Conservation (phyloP, 495 filamentous ascomycete species). For the Penicillium steckii region DNA sequence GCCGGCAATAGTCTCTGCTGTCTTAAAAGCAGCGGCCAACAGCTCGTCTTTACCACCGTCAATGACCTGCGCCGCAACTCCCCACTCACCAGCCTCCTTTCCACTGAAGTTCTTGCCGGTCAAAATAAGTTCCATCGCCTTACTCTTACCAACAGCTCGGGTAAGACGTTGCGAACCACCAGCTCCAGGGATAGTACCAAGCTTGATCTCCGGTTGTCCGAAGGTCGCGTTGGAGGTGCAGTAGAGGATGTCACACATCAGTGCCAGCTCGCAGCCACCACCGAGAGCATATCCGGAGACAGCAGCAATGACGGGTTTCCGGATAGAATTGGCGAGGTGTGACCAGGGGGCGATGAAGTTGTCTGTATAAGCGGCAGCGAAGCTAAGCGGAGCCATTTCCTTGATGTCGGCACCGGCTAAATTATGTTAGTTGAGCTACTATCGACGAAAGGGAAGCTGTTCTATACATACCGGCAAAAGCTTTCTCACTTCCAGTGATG, state of each 20-base stretch:
- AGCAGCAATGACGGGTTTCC: constrained; percentile 90
- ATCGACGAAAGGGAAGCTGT: neutral
- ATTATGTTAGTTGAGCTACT: constrained; percentile 1
- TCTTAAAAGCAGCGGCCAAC: constrained; percentile 72
- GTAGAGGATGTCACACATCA: constrained; percentile 96
- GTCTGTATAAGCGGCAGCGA: constrained; percentile 75
- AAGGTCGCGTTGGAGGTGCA: constrained; percentile 80
- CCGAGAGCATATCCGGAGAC: constrained; percentile 93
- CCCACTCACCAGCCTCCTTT: constrained; percentile 83
- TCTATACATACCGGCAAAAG: constrained; percentile 66
- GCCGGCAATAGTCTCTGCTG: constrained; percentile 84
- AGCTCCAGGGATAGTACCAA: constrained; percentile 89
- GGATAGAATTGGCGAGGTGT: constrained; percentile 70
- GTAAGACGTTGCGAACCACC: constrained; percentile 91
- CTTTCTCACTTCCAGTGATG: constrained; percentile 81
- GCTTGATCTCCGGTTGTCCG: constrained; percentile 94
- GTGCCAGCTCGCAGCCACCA: constrained; percentile 94
- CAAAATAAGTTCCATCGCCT: constrained; percentile 91
- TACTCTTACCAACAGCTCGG: constrained; percentile 79
- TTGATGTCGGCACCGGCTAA: constrained; percentile 95
- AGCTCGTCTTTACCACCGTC: constrained; percentile 73
- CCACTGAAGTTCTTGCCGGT: constrained; percentile 82
- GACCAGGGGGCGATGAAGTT: constrained; percentile 97
- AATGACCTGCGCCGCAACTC: constrained; percentile 80
- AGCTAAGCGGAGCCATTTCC: constrained; percentile 91